Base-by-base conservation (phyloP, 768 basidiomycete species). In the Suillus bovinus region DNA sequence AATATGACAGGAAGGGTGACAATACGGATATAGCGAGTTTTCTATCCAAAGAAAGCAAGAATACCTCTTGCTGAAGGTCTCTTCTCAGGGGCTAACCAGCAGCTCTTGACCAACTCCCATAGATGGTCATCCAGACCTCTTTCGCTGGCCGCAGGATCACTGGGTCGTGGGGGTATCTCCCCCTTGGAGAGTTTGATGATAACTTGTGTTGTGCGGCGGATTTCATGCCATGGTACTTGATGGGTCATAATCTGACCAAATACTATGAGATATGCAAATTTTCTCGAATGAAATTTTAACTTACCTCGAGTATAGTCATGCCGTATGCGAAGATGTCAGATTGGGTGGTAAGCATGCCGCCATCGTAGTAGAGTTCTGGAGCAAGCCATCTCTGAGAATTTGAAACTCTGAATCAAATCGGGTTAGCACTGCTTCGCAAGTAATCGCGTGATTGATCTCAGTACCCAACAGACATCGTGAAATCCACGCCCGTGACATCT, bases 271-370 rank as follows among this genome's bases (percentile, higher is more conserved):
- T n/a, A 59, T 58, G 31, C 10, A 49, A 34, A 33, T 10, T 16
- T 11, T 39, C 33, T 14, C 11, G 53, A 11, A 6, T 39, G 62
- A 31, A 44, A 49, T 29, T 24, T 17, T 2, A 6, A 56, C 66
- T 49, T 63, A 82, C 84, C 79, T 86, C 85, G 17, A 86, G 73
- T 41, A 84, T 75, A 1, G 85, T 85, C 85, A 86, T 86, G 9
- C 74, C 83, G 33, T 78, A 80, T 11, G 85, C 79, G 62, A 85
- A 86, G 16, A 86, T 77, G 67, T 86, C 85, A 16, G 83, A 80
- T 34, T 72, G 72, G 7, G 74, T 73, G 0, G 81, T 82, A 29
- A 86, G 71, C 6, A 77, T 76, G 7, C 81, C 84, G 65, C 80
- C 77, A 16, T 82, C 82, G 57, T 77, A 71, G 64, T 80, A 84